Evolutionary conservation across 306 rosid genomes (phyloP), one percentile per base, ranked within the genome.

Genomic region (Elaeagnus macrophylla): DNA sequence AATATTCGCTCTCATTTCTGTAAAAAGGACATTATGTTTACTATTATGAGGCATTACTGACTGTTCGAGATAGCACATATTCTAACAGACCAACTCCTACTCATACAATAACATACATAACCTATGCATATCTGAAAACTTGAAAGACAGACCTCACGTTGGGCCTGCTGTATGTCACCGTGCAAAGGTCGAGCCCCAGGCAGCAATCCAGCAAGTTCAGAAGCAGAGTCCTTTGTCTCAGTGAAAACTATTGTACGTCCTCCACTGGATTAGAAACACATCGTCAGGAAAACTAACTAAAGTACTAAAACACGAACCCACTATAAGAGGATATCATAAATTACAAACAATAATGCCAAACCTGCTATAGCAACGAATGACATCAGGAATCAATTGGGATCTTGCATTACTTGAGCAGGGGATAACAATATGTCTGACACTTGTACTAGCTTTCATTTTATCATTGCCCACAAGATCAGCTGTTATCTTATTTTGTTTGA

Each of bases 321-420:
- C 50, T 32, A 39, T 44, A 2, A 16, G 40, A 3, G 50, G 36
- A 39, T n/a, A n/a, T 0, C 8, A 10, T 12, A 48, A 43, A 51
- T 3, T 40, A 37, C 48, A 51, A 15, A 9, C 3, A 5, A 19
- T 6, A 17, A 54, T 59, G 61, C 39, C 66, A 13, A 64, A 90
- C 97, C 95, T 90, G 86, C 94, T 80, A 60, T 90, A 90, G 57
- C 88, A 81, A 52, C 86, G 83, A 68, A 90, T 90, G 54, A 90
- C 62, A 48, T 90, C 97, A 25, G 97, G 97, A 66, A 90, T 90
- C 62, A 90, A 77, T 20, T 77, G 84, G 39, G 90, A 37, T 72
- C 82, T 83, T 19, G 88, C 88, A 57, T 85, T 7, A 69, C 70
- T 58, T 40, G 78, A 76, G 70, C 95, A 90, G 1, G 97, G 97